These are phyloP conservation scores for Chlorella ohadii DNA, from an alignment of 139 green algal species.

Conservation along the genomic window DNA sequence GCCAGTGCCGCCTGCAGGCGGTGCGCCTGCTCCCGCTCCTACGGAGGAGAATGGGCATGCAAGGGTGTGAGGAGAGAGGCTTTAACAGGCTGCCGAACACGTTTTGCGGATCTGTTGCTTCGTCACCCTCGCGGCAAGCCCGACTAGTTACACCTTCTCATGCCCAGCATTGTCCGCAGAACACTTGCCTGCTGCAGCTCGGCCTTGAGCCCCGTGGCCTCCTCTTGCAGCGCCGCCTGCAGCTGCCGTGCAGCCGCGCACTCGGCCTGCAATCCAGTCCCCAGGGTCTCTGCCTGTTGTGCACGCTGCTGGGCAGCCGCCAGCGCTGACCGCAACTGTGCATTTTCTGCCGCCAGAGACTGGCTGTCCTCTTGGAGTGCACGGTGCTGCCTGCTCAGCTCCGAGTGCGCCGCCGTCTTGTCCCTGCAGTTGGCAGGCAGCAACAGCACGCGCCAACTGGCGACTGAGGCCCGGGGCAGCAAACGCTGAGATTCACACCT, in stretches of 20 bases:
- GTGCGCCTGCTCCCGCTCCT: conserved; percentile 32
- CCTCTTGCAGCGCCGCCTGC: not conserved
- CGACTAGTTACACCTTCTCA: no score
- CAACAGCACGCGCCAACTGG: not conserved
- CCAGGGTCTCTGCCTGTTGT: conserved; percentile 4
- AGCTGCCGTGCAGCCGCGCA: not conserved
- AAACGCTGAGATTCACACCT: no score
- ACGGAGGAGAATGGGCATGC: not conserved
- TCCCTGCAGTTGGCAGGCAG: not conserved
- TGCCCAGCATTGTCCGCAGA: no score
- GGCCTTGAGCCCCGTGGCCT: not conserved
- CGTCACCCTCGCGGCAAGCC: no score
- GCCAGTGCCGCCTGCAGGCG: not conserved
- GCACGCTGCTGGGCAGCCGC: not conserved
- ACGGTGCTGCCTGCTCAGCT: not conserved
- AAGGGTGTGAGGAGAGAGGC: not conserved
- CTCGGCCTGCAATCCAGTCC: not conserved
- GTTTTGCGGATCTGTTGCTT: no score
- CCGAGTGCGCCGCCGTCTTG: not conserved
- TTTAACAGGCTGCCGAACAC: no score
- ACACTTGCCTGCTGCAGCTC: conserved; percentile 5
- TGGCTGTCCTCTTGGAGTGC: not conserved
- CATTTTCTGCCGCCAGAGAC: not conserved
- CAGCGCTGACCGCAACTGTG: not conserved
- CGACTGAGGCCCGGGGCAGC: no score